These are phyloP conservation scores for Periglandula ipomoeae DNA, from an alignment of 2,329 filamentous ascomycete species.

Conservation along the genomic window DNA sequence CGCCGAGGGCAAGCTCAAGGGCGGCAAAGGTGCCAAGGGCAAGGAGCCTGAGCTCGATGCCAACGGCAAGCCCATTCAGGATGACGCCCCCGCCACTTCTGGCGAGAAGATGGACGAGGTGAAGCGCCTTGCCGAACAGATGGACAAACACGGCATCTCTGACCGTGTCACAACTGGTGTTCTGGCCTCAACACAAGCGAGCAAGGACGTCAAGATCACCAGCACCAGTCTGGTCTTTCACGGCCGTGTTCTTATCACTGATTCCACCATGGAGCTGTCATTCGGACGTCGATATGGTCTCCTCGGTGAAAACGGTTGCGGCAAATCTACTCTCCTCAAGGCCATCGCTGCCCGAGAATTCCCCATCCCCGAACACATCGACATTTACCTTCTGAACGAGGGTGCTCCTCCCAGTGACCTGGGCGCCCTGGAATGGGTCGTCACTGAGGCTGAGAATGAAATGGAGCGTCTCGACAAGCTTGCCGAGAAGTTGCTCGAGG, in stretches of 20 bases:
- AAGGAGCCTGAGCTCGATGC: constrained; percentile 59
- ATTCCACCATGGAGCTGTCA: constrained; percentile 87
- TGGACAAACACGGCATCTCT: constrained; percentile 92
- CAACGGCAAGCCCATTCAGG: constrained; percentile 45
- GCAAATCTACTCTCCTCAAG: constrained; percentile 97
- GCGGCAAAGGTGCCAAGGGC: constrained; percentile 56
- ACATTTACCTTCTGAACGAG: constrained; percentile 97
- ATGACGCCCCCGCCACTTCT: constrained; percentile 59
- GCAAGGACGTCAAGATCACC: constrained; percentile 94
- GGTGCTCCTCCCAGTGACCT: constrained; percentile 82
- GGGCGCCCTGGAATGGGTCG: constrained; percentile 94
- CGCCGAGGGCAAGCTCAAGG: constrained; percentile 70
- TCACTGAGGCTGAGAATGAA: constrained; percentile 87
- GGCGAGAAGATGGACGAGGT: constrained; percentile 69
- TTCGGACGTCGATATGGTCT: constrained; percentile 90
- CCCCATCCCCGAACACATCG: constrained; percentile 90
- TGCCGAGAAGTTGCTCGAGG: constrained; percentile 84
- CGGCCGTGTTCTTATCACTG: constrained; percentile 89
- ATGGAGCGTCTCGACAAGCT: constrained; percentile 81
- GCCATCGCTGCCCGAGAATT: constrained; percentile 89
- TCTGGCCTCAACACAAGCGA: constrained; percentile 71
- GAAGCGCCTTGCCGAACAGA: constrained; percentile 80
- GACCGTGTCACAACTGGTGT: constrained; percentile 98
- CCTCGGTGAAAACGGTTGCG: constrained; percentile 97
- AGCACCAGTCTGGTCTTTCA: constrained; percentile 94